These are phyloP conservation scores for Plasmodium vivax DNA, from an alignment of 169 alveolate genomes.

Conservation along the genomic window DNA sequence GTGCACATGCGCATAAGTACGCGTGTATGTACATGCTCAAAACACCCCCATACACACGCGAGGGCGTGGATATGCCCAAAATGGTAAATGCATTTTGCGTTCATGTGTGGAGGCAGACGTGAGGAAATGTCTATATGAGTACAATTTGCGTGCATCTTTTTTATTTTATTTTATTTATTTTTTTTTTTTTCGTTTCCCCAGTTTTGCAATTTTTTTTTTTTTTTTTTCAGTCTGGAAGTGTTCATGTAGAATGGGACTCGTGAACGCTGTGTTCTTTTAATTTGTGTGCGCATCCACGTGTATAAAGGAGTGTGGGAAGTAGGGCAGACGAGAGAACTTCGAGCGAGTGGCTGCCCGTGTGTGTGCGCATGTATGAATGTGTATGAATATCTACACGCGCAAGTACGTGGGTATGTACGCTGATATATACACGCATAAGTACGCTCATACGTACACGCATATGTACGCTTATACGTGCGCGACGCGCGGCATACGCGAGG, in stretches of 20 bases:
- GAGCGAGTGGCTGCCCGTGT: neutral
- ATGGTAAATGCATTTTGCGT: neutral
- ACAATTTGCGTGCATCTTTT: neutral
- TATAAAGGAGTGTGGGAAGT: neutral
- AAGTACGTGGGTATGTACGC: neutral
- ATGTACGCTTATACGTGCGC: neutral
- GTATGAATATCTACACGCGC: neutral
- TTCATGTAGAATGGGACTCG: neutral
- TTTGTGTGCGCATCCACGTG: neutral
- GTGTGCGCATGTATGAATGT: neutral
- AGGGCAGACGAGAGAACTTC: neutral
- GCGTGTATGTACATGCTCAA: constrained; percentile 8
- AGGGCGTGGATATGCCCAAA: neutral
- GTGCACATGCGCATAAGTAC: neutral
- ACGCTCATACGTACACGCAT: neutral
- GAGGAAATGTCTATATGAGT: neutral
- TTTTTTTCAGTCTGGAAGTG: neutral
- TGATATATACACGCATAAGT: neutral
- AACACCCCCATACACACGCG: neutral
- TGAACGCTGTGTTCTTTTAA: neutral
- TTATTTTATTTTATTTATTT: neutral
- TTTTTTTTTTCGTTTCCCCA: neutral
- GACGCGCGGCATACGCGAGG: neutral
- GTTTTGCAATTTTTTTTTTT: neutral
- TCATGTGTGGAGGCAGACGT: neutral